Evolutionary conservation across 1,284 basidiomycete species (phyloP).

Genomic region (Pascua sp.): DNA sequence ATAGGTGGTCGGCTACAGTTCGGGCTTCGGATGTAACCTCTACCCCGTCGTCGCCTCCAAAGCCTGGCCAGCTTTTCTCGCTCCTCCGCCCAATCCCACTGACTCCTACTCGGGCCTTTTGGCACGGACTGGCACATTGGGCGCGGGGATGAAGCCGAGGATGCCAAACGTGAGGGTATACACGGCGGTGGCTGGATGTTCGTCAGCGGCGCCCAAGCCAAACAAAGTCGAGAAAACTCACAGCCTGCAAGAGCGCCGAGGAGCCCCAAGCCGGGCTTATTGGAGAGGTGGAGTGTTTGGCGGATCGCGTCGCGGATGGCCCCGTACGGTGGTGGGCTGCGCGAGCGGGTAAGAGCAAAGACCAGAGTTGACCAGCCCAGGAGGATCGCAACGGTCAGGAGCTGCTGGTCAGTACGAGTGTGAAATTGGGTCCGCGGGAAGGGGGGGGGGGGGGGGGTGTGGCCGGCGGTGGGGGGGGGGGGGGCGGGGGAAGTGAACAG

Average conservation of each 20-base stretch:
- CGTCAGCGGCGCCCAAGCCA: neutral
- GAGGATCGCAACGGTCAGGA: conserved; percentile 41
- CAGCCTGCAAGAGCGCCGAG: conserved; percentile 36
- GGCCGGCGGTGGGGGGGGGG: too few species aligned
- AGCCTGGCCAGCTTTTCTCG: too few species aligned
- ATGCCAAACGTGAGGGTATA: conserved; percentile 42
- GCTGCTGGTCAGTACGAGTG: conserved; percentile 1
- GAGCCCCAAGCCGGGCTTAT: conserved; percentile 26
- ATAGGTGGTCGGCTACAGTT: too few species aligned
- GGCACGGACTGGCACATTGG: conserved; percentile 26
- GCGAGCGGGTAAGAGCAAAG: conserved; percentile 39
- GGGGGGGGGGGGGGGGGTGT: too few species aligned
- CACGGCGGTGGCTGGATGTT: conserved; percentile 36
- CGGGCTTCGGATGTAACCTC: too few species aligned
- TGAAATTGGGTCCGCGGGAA: too few species aligned
- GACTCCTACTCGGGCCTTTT: conserved; percentile 18
- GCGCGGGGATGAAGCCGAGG: conserved; percentile 42
- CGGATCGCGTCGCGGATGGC: conserved; percentile 28
- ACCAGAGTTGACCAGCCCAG: conserved; percentile 41
- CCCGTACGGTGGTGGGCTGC: conserved; percentile 23
- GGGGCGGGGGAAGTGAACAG: too few species aligned
- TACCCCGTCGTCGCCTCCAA: too few species aligned
- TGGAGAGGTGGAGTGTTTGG: conserved; percentile 6
- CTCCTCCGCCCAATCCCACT: too few species aligned
- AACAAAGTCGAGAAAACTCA: conserved; percentile 17